Base-by-base conservation (phyloP, 768 basidiomycete species). In the Collybiopsis confluens region DNA sequence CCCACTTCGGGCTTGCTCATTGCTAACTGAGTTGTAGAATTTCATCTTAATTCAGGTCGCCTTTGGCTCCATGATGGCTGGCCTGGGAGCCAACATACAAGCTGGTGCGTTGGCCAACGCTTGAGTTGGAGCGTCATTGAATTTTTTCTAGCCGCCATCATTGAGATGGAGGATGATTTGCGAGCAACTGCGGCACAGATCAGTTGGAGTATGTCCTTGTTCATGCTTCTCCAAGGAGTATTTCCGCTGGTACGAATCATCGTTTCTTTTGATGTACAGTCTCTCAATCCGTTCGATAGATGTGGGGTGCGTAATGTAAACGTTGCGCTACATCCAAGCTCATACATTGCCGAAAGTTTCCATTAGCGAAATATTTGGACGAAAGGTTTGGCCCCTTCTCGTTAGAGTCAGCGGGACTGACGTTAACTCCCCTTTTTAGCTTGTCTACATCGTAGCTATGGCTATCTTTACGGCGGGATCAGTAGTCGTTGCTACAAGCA, bases 301-400 rank as follows among this genome's bases (percentile, higher is more conserved):
- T 33, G 18, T 46, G 45, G 45, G 45, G 45, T 46, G 33, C 20
- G 45, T 46, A 18, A 5, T 27, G 8, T 2, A 6, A 8, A 20
- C 16, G 3, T 4, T 1, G 4, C 8, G 6, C 4, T 18, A 13
- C 30, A 33, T 35, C 1, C 13, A 33, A 5, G 30, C 26, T 26
- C 5, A 10, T 30, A 46, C 10, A 2, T 46, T 18, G 10, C 8
- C 33, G 27, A 8, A 26, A 46, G 45, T 33, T 23, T 35, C 47
- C 8, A 68, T 86, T 20, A 85, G 84, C 52, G 90, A 92, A 66
- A 78, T 92, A 28, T 83, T 81, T 61, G 90, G 90, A 6, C 73
- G 90, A 50, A 90, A 83, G 73, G 83, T 83, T 57, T 23, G 74
- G 64, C 52, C n/a, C 11, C 26, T 11, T 41, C 35, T n/a, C 38